Conservation (phyloP, 805 yeast species). For the Saccharomycopsis microspora region DNA sequence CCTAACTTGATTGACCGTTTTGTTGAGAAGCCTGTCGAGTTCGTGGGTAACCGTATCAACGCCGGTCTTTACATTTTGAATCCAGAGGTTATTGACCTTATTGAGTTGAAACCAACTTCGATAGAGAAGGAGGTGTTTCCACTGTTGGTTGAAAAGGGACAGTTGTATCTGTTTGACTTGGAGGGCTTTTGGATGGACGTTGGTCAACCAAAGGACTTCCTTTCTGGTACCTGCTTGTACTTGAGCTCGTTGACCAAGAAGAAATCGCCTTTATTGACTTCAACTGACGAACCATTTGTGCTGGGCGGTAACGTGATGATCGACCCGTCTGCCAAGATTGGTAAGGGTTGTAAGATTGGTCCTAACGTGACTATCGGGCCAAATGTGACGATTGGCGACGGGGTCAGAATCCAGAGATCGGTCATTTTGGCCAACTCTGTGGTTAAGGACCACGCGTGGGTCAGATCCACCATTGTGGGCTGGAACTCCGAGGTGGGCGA, state of each 20-base stretch:
- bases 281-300: constrained; percentile 53
- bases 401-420: constrained; percentile 95
- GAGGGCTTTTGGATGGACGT: constrained; percentile 99
- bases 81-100: constrained; percentile 94
- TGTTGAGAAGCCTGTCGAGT: constrained; percentile 98
- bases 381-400: constrained; percentile 89
- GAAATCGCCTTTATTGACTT: constrained; percentile 55
- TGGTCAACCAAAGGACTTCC: constrained; percentile 99
- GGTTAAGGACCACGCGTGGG: constrained; percentile 96
- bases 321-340: constrained; percentile 91
- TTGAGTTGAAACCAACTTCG: constrained; percentile 97
- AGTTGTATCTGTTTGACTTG: constrained; percentile 88
- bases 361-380: constrained; percentile 98
- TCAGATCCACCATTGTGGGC: constrained; percentile 95
- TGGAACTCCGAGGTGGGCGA: constrained; percentile 98
- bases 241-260: constrained; percentile 78
- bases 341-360: constrained; percentile 90
- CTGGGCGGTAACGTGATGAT: constrained; percentile 89
- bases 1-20: constrained; percentile 96
- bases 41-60: constrained; percentile 98
- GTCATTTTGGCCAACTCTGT: constrained; percentile 85
- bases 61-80: constrained; percentile 98
- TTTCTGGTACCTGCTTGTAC: constrained; percentile 90
- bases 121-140: constrained; percentile 99
- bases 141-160: constrained; percentile 74